A percentile compares a stretch with the other conserved stretches of the same genome.
Conservation (phyloP, 1,139 yeast species). For the Torulaspora globosa region DNA sequence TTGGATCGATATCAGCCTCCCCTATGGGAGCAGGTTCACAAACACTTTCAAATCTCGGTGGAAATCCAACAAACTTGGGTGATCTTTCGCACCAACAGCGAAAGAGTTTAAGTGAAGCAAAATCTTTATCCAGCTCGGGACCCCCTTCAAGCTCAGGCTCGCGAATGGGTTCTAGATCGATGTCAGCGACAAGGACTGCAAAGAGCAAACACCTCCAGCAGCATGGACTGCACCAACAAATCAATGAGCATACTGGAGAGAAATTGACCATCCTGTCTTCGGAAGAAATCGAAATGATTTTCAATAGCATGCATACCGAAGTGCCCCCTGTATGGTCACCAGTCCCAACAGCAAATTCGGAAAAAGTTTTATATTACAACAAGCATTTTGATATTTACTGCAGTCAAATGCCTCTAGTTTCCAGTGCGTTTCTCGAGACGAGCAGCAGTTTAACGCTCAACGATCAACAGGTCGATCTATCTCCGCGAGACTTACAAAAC, state of each 20-base stretch:
- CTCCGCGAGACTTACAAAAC: conserved; percentile 19
- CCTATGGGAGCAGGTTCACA: conserved; percentile 3
- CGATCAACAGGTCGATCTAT: conserved; percentile 30
- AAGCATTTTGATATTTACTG: conserved; percentile 57
- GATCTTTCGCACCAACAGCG: conserved; percentile 5
- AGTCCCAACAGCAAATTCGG: conserved; percentile 45
- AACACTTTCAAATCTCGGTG: conserved; percentile 4
- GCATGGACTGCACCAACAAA: conserved; percentile 8
- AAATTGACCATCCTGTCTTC: conserved; percentile 33
- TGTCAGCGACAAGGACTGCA: conserved; percentile 1
- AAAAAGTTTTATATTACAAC: conserved; percentile 56
- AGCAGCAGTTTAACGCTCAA: conserved; percentile 32
- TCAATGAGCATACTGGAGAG: conserved; percentile 7
- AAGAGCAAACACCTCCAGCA: conserved; percentile 5
- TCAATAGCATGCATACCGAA: conserved; percentile 32
- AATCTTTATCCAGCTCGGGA: conserved; percentile 7
- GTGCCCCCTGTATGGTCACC: conserved; percentile 50
- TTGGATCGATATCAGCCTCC: conserved; percentile 12
- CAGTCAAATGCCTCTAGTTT: conserved; percentile 49
- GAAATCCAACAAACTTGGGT: not conserved
- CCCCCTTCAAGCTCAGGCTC: conserved; percentile 13
- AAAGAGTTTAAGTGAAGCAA: conserved; percentile 5
- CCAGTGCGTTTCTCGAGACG: conserved; percentile 38
- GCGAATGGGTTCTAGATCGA: conserved; percentile 9
- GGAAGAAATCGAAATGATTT: conserved; percentile 39